Percentiles rank a stretch among this genome's conserved stretches.
phyloP scores from a whole-genome alignment of 2,329 filamentous ascomycete species.

The Rachicladosporium sp. region DNA sequence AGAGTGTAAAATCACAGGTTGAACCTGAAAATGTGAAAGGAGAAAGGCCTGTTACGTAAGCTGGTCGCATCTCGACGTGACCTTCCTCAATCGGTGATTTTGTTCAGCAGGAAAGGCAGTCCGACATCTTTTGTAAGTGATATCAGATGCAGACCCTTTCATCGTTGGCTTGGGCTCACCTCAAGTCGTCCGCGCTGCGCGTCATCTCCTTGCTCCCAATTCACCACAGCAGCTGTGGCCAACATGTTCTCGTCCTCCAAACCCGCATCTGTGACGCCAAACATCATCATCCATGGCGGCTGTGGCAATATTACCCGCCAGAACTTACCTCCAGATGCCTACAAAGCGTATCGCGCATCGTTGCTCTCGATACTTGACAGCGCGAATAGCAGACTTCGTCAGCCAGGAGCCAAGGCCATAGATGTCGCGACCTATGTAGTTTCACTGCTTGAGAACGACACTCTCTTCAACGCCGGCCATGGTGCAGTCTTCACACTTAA shows the following conservation, averaged over 20 bases:
- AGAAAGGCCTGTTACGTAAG: too few species aligned
- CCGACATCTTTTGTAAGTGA: too few species aligned
- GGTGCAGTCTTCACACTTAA: constrained; percentile 79
- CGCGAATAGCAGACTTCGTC: constrained; percentile 17
- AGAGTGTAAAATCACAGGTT: too few species aligned
- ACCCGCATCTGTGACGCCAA: constrained; percentile 20
- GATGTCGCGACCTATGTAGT: constrained; percentile 67
- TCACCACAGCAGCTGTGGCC: too few species aligned
- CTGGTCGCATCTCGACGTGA: too few species aligned
- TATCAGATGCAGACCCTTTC: too few species aligned
- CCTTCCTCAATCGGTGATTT: too few species aligned
- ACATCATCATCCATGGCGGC: constrained; percentile 38
- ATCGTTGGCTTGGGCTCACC: too few species aligned
- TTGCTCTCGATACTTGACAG: constrained; percentile 25
- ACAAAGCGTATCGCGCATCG: constrained; percentile 26
- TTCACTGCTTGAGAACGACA: constrained; percentile 60
- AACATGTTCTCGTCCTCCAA: constrained; percentile 10
- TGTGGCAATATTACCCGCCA: constrained; percentile 34
- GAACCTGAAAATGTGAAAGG: too few species aligned
- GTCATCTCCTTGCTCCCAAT: too few species aligned
- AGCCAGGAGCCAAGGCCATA: constrained; percentile 45
- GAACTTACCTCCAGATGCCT: constrained; percentile 26
- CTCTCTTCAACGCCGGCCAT: constrained; percentile 72
- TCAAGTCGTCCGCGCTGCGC: too few species aligned
- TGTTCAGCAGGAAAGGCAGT: too few species aligned